Percentiles rank a stretch among this genome's conserved stretches.
Conservation (phyloP, 352 stramenopile genomes). For the Phytophthora idaei region DNA sequence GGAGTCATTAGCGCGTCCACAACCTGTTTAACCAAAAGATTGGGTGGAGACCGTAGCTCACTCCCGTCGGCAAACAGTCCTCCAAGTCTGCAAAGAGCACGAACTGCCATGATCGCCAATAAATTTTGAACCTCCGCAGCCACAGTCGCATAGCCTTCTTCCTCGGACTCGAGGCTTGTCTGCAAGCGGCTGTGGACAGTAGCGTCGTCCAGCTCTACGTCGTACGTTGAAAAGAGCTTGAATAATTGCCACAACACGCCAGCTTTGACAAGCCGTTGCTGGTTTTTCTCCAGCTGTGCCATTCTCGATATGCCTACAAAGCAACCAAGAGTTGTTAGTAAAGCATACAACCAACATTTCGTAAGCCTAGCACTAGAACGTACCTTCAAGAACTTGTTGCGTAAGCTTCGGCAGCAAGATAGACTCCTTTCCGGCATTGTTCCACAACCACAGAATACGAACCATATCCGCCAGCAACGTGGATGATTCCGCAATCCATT, state of each 20-base stretch:
- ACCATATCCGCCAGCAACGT: slow-evolving; percentile 77
- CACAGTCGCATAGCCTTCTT: slow-evolving; percentile 52
- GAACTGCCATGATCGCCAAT: slow-evolving; percentile 72
- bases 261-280: slow-evolving; percentile 51
- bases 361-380: not conserved
- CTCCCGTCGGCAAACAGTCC: slow-evolving; percentile 62
- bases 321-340: slow-evolving; percentile 11
- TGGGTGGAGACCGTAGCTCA: slow-evolving; percentile 50
- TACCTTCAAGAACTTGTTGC: slow-evolving; percentile 83
- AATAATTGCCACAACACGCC: slow-evolving; percentile 79
- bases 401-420: slow-evolving; percentile 69
- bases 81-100: slow-evolving; percentile 69
- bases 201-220: slow-evolving; percentile 61
- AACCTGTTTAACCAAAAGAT: slow-evolving; percentile 50
- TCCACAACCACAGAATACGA: slow-evolving; percentile 79
- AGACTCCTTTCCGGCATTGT: slow-evolving; percentile 45
- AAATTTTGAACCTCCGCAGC: slow-evolving; percentile 69
- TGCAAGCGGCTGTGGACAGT: slow-evolving; percentile 53
- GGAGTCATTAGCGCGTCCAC: slow-evolving; percentile 72
- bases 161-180: slow-evolving; percentile 32
- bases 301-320: slow-evolving; percentile 65
- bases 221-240: slow-evolving; percentile 69
- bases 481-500: slow-evolving; percentile 65
- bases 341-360: not conserved
- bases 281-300: slow-evolving; percentile 60